Base-by-base conservation (phyloP, 1,284 basidiomycete species). In the Meripilus lineatus region DNA sequence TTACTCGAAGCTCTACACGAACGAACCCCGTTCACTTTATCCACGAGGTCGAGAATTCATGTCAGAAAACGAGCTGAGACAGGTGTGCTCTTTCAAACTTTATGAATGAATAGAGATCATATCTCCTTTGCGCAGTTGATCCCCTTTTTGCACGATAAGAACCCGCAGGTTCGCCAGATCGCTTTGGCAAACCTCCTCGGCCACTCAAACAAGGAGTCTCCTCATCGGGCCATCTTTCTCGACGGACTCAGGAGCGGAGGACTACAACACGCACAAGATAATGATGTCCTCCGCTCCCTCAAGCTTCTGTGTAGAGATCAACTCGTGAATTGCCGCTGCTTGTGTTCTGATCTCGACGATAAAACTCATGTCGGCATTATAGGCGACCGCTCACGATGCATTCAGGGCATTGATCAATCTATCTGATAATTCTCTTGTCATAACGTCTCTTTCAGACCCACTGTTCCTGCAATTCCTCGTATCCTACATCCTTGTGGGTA, bases 331-430 rank as follows among this genome's bases (percentile, higher is more conserved):
- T 54, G 8, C n/a, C 32, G 32, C 8, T 6, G 42, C 22, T 46
- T 47, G 17, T 13, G 38, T 23, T 47, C 43, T 38, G 18, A 22
- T 46, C 15, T 40, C 30, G 4, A 4, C 30, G 26, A 25, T 4
- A 38, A n/a, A n/a, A 37, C 50, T 52, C 30, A 42, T 20, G 21
- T 24, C 20, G 25, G 44, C 48, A n/a, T 42, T 51, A 20, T 53
- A 95, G 92, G 77, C 84, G 45, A 84, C 93, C 38, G 90, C 95
- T 1, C 95, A 99, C 61, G 93, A 97, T 69, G 95, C 95, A 1
- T 89, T 98, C 62, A 84, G 88, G 51, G 92, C 93, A 3, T 74
- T 99, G 30, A 84, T 99, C 63, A 99, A 99, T 68, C 77, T 99
- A 32, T 89, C 92, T 1, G 94, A 96, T 67, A 87, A 86, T 38